phyloP scores from a whole-genome alignment of 73 alveolate genomes.

The Paramecium pentaurelia region DNA sequence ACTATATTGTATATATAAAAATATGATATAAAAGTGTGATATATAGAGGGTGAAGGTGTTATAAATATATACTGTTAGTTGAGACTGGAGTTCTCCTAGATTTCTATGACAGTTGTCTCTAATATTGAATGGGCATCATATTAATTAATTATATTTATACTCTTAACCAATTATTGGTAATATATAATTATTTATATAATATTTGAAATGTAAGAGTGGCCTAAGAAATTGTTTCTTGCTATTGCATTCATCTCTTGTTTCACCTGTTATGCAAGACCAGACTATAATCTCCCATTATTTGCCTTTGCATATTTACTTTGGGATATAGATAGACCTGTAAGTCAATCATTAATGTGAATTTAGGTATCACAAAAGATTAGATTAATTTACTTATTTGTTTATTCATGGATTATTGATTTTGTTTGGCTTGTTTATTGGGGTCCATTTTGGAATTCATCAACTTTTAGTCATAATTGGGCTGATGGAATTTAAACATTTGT shows the following conservation, averaged over 20 bases:
- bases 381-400: conserved; percentile 52
- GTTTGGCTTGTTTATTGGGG: conserved; percentile 66
- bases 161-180: not conserved
- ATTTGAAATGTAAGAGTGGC: conserved; percentile 30
- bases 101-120: conserved; percentile 13
- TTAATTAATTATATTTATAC: not conserved
- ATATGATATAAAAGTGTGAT: not conserved
- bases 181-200: not conserved
- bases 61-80: not conserved
- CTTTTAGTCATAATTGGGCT: conserved; percentile 56
- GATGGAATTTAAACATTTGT: conserved; percentile 56
- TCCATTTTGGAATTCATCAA: conserved; percentile 58
- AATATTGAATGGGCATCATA: not conserved
- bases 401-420: conserved; percentile 58
- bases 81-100: conserved; percentile 4
- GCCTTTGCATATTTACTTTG: conserved; percentile 60
- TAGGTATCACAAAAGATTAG: conserved; percentile 55
- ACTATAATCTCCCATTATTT: conserved; percentile 55
- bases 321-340: conserved; percentile 59
- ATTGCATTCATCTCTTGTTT: conserved; percentile 54
- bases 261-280: conserved; percentile 66
- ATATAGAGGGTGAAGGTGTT: not conserved
- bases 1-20: not conserved
- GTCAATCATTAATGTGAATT: not conserved
- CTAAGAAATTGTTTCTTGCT: conserved; percentile 52